A percentile compares a stretch with the other conserved stretches of the same genome.
Conservation (phyloP, 2,329 filamentous ascomycete genomes). For the Xylariaceae sp. region DNA sequence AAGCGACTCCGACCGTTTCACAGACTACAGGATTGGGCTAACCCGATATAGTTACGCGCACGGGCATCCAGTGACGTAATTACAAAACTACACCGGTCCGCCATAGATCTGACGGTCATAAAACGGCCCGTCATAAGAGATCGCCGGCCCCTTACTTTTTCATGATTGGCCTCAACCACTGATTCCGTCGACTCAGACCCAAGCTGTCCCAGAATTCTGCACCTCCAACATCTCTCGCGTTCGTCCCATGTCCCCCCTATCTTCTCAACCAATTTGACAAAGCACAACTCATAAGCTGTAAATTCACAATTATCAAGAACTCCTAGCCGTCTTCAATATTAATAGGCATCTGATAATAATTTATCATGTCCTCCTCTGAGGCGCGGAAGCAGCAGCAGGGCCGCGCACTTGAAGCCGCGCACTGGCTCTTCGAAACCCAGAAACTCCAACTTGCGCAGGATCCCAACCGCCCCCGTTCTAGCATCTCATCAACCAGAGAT, state of each 20-base stretch:
- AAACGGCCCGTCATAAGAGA: not conserved
- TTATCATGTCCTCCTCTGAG: slow-evolving; percentile 10
- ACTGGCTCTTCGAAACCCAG: slow-evolving; percentile 13
- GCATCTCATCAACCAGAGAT: slow-evolving; percentile 7
- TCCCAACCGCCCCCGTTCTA: slow-evolving; percentile 12
- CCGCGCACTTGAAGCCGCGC: slow-evolving; percentile 11
- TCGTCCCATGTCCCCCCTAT: not conserved
- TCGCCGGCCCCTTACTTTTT: not conserved
- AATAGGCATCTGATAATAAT: not conserved
- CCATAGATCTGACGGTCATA: not conserved
- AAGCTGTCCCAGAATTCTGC: slow-evolving; percentile 4
- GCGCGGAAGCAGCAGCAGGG: not conserved
- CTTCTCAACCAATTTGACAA: not conserved
- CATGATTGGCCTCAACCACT: not conserved
- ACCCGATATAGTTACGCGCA: no score
- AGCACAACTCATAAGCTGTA: not conserved
- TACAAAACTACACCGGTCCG: not conserved
- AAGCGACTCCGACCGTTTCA: not conserved
- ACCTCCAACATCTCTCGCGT: not conserved
- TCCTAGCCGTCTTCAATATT: not conserved
- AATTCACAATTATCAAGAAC: not conserved
- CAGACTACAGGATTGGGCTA: no score
- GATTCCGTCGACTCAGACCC: not conserved
- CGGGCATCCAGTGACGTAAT: not conserved
- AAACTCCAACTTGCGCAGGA: slow-evolving; percentile 10